These are phyloP conservation scores for Aureobasidium sp. DNA, from an alignment of 2,329 filamentous ascomycete species.

Conservation along the genomic window DNA sequence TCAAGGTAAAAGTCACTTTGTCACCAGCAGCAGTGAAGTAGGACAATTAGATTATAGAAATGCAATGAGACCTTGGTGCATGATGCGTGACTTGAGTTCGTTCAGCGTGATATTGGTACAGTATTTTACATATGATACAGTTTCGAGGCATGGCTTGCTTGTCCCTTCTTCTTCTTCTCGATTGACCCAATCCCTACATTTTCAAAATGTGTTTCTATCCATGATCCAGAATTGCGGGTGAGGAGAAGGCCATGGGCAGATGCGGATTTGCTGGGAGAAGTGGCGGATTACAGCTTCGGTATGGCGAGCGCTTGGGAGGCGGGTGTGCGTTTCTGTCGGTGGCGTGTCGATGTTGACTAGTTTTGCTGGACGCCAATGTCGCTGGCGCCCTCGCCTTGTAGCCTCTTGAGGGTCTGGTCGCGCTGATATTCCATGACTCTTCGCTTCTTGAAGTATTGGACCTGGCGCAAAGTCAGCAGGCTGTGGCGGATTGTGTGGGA, in stretches of 20 bases:
- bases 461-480: constrained; percentile 43
- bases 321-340: background rate
- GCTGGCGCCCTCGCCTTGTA: constrained; percentile 44
- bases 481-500: background rate
- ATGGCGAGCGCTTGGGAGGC: background rate
- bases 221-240: background rate
- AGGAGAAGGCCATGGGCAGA: background rate
- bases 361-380: constrained; percentile 4
- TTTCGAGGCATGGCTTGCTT: background rate
- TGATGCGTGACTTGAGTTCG: background rate
- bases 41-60: no score
- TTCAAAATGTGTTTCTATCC: background rate
- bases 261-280: background rate
- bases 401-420: constrained; percentile 66
- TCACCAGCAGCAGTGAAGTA: background rate
- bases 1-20: background rate
- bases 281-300: background rate
- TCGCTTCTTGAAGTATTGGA: constrained; percentile 97
- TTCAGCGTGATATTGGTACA: constrained; percentile 9
- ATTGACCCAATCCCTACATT: no score
- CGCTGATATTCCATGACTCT: constrained; percentile 88
- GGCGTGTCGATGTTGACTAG: background rate
- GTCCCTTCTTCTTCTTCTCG: background rate
- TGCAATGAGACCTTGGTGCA: no score
- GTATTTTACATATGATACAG: constrained; percentile 13